These are phyloP conservation scores for Kwoniella shivajii DNA, from an alignment of 1,284 basidiomycete species.

Conservation along the genomic window DNA sequence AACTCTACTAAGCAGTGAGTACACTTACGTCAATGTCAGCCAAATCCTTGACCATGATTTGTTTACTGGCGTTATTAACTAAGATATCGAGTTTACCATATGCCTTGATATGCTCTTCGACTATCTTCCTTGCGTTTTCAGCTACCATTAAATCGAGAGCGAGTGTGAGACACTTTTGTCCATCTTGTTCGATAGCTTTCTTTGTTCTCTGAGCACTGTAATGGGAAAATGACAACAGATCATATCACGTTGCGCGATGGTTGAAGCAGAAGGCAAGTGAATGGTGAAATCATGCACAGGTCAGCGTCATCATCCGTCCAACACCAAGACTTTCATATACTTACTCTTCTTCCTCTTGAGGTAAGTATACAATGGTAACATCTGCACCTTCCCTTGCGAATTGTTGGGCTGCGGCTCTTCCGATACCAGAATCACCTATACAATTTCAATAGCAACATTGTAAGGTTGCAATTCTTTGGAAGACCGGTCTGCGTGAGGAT, in stretches of 20 bases:
- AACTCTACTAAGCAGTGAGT: neutral
- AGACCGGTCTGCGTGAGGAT: neutral
- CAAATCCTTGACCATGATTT: conserved; percentile 58
- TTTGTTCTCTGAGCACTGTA: conserved; percentile 56
- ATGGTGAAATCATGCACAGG: neutral
- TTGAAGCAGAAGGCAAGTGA: neutral
- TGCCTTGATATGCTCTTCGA: conserved; percentile 60
- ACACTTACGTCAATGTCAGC: conserved; percentile 58
- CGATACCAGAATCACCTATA: conserved; percentile 63
- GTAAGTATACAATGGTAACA: conserved; percentile 67
- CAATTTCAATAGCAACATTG: no score
- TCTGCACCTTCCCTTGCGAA: conserved; percentile 68
- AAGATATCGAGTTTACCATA: conserved; percentile 62
- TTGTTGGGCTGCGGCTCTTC: conserved; percentile 63
- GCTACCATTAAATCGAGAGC: conserved; percentile 57
- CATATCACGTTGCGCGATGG: no score
- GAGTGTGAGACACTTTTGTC: conserved; percentile 49
- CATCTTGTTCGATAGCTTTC: conserved; percentile 57
- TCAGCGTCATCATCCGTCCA: neutral
- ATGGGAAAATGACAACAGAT: conserved; percentile 1
- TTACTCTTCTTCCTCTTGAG: conserved; percentile 64
- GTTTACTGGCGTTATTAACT: conserved; percentile 68
- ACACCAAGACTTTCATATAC: conserved; percentile 12
- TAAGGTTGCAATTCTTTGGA: neutral
- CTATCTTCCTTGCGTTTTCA: conserved; percentile 57